Evolutionary conservation across 371 early-diverging fungal species (phyloP).

Genomic region (Apophysomyces sp.): DNA sequence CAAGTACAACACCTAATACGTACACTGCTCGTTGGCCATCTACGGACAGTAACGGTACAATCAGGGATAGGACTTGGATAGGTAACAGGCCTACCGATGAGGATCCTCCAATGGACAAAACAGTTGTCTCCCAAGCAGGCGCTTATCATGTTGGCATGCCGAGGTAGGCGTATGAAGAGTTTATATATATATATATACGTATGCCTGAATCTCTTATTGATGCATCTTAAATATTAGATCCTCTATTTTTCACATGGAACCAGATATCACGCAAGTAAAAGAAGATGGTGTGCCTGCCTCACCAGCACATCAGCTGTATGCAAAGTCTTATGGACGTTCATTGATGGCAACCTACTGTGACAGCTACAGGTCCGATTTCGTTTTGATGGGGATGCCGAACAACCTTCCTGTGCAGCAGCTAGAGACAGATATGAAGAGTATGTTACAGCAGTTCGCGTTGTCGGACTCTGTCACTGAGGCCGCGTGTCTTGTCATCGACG

Average conservation of each 20-base stretch:
- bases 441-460: constrained; percentile 40
- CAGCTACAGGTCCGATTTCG: constrained; percentile 61
- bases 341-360: constrained; percentile 62
- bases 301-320: constrained; percentile 52
- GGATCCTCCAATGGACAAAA: not conserved
- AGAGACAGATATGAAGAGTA: constrained; percentile 54
- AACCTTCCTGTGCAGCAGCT: constrained; percentile 48
- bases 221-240: constrained; percentile 24
- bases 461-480: constrained; percentile 44
- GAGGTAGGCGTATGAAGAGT: constrained; percentile 24
- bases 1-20: constrained; percentile 7
- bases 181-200: not conserved
- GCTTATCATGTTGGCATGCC: constrained; percentile 42
- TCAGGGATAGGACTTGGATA: not conserved
- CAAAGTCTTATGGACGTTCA: constrained; percentile 67
- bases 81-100: not conserved
- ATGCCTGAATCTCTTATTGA: not conserved
- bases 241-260: constrained; percentile 43
- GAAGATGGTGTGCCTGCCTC: constrained; percentile 22
- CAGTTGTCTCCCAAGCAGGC: constrained; percentile 20
- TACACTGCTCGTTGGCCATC: constrained; percentile 4
- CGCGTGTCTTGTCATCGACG: constrained; percentile 57
- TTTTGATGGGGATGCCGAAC: constrained; percentile 59
- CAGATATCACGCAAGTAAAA: constrained; percentile 39
- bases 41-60: not conserved